Conservation (phyloP, 176 grass and related monocot species). For the Saccharum spontaneum region DNA sequence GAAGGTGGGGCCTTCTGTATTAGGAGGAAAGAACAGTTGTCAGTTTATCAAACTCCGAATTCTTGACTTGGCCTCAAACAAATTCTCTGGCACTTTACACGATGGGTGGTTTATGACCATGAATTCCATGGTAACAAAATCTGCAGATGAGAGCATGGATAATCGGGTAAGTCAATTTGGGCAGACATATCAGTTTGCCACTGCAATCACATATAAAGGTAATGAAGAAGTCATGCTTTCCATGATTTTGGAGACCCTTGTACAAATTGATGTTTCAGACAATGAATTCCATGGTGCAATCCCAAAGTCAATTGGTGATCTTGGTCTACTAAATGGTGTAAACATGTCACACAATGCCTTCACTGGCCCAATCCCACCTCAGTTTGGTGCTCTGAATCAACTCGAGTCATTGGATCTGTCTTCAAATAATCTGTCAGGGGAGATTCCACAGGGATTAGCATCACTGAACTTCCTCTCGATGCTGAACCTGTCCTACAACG, state of each 20-base stretch:
- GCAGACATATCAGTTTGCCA: neutral
- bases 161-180: neutral
- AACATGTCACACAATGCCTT: constrained; percentile 47
- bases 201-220: neutral
- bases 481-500: constrained; percentile 2
- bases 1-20: neutral
- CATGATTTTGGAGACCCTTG: neutral
- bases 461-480: neutral
- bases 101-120: neutral
- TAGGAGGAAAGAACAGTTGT: neutral
- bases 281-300: neutral
- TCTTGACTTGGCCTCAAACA: neutral
- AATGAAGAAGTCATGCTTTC: neutral
- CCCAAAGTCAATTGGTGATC: neutral
- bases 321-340: neutral
- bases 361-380: constrained; percentile 37
- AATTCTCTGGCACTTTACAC: neutral
- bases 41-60: neutral
- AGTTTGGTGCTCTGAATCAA: neutral
- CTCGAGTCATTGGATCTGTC: neutral
- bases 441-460: neutral
- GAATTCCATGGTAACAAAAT: neutral
- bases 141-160: neutral
- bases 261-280: neutral
- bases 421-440: neutral